Evolutionary conservation across 768 basidiomycete species (phyloP).

Genomic region (Serendipita sp.): DNA sequence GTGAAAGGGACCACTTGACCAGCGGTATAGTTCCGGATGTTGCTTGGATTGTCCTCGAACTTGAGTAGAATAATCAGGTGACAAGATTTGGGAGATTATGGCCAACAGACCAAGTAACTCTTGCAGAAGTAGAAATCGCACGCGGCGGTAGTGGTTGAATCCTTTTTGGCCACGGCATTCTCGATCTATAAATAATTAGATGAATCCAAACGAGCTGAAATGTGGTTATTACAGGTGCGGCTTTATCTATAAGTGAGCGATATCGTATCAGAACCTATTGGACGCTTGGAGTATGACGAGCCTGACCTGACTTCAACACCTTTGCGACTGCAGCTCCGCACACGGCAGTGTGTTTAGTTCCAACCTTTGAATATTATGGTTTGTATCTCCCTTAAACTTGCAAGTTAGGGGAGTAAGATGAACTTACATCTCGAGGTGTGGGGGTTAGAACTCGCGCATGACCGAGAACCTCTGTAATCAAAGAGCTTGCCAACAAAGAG

Average conservation of each 20-base stretch:
- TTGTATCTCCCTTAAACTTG: no score
- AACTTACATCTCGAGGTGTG: no score
- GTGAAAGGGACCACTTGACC: neutral
- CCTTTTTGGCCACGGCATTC: slow-evolving; percentile 1
- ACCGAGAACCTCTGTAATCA: no score
- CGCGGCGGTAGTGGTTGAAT: neutral
- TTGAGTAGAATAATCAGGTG: neutral
- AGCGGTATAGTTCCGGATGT: neutral
- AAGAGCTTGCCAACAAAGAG: no score
- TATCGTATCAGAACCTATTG: no score
- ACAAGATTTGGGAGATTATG: neutral
- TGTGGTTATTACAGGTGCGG: no score
- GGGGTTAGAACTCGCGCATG: no score
- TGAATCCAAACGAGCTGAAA: no score
- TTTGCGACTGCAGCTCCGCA: neutral
- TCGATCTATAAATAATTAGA: neutral
- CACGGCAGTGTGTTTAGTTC: neutral
- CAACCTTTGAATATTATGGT: neutral
- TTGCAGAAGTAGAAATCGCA: slow-evolving; percentile 6
- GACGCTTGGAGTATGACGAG: neutral
- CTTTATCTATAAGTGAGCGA: no score
- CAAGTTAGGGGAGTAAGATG: no score
- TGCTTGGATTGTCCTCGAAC: slow-evolving; percentile 2
- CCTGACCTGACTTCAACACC: neutral
- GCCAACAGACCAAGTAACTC: neutral